Evolutionary conservation across 192 early-diverging fungal species (phyloP).

Genomic region (Entophlyctis luteolus): DNA sequence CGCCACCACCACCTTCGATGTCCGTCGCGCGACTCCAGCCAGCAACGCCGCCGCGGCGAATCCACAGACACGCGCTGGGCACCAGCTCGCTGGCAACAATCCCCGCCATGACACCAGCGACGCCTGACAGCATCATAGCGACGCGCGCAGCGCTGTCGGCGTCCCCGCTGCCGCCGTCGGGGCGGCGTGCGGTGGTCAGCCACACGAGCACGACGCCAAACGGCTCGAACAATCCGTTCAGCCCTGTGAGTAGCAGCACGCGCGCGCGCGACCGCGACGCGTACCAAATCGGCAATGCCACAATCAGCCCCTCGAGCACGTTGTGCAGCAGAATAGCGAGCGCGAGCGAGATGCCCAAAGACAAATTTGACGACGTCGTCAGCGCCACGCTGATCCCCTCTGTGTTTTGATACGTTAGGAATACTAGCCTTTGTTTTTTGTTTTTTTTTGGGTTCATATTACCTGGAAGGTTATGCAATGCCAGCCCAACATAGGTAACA

Average conservation of each 20-base stretch:
- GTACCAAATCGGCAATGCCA: constrained; percentile 28
- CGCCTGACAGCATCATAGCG: constrained; percentile 11
- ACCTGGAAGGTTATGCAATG: constrained; percentile 17
- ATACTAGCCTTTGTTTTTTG: no score
- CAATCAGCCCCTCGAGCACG: constrained; percentile 34
- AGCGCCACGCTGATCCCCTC: constrained; percentile 29
- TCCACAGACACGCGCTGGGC: constrained; percentile 27
- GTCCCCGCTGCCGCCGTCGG: constrained; percentile 6
- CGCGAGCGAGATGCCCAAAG: constrained; percentile 19
- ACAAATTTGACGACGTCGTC: constrained; percentile 15
- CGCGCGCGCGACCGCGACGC: background rate
- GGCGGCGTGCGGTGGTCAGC: no score
- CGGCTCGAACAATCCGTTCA: constrained; percentile 33
- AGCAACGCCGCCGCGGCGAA: constrained; percentile 17
- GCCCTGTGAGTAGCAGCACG: constrained; percentile 19
- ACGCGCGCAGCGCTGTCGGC: constrained; percentile 2
- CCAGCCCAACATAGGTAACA: constrained; percentile 28
- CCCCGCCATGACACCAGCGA: constrained; percentile 29
- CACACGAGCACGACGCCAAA: constrained; percentile 27
- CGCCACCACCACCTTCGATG: background rate
- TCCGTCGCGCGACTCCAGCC: no score
- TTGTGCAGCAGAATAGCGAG: constrained; percentile 32
- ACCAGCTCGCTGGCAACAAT: constrained; percentile 27
- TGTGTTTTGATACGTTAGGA: background rate
- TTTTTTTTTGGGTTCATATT: background rate